Percentiles rank a stretch among this genome's conserved stretches.
Evolutionary conservation across 192 early-diverging fungal species (phyloP).

Genomic region (Backusella australiensis): DNA sequence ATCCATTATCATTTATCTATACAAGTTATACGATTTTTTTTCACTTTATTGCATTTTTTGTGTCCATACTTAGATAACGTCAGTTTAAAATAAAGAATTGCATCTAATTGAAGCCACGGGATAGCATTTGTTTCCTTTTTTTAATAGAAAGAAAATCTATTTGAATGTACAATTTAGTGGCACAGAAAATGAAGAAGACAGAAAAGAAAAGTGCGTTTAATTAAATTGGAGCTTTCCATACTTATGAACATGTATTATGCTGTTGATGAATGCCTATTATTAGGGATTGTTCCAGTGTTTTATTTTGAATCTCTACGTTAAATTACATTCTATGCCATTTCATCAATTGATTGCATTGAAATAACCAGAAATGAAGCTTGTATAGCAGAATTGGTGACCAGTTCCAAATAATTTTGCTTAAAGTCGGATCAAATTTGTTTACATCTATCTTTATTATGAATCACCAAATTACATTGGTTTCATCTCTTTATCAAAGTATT

Average conservation of each 20-base stretch:
- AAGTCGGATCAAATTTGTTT: background rate
- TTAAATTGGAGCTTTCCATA: background rate
- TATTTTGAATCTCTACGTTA: background rate
- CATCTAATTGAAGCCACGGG: background rate
- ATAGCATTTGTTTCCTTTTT: background rate
- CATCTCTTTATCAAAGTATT: no score
- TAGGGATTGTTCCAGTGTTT: background rate
- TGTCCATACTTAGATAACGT: no score
- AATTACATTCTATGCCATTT: background rate
- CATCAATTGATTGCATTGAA: conserved; percentile 1
- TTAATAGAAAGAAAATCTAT: background rate
- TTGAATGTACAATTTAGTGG: background rate
- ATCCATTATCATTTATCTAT: background rate
- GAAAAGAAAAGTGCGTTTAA: background rate
- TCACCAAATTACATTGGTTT: no score
- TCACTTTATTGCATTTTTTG: no score
- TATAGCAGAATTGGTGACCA: no score
- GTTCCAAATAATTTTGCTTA: no score
- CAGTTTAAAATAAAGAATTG: background rate
- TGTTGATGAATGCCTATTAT: background rate
- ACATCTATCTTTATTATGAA: no score
- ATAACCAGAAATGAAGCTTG: background rate
- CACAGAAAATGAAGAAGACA: background rate
- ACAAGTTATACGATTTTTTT: no score
- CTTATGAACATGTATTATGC: background rate